Evolutionary conservation across 768 basidiomycete genomes (phyloP), one percentile per base, ranked within the genome.

Genomic region (Sporobolomyces phaffii): DNA sequence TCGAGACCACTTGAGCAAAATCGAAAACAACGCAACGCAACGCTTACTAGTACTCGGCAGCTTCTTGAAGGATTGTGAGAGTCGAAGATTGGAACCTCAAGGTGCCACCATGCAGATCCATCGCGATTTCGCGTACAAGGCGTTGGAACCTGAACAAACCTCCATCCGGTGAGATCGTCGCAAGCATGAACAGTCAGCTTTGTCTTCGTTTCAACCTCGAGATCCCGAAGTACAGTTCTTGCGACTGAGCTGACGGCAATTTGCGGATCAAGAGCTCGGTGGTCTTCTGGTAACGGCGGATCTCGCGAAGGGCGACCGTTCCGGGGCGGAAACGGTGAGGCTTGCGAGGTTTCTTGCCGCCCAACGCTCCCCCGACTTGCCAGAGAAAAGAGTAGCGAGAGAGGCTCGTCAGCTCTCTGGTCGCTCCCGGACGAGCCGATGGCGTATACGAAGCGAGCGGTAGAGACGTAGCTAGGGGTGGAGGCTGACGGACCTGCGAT

Each of bases 51-150:
- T 81, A 80, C 76, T 82, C 82, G 36, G 81, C 79, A 33, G 82
- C 81, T 75, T 82, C 82, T 75, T 82, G 82, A 52, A 82, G 78
- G 47, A 80, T 80, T 74, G 78, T 75, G 63, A 82, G 79, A 69
- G 81, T 80, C 28, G 78, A 79, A 10, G 79, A 80, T 71, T 82
- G 81, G 78, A 80, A 81, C 63, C 79, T 73, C 56, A 82, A 79
- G 51, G 83, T 80, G 64, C 77, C 76, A 49, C 76, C 78, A 80
- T 86, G 86, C 82, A 86, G 85, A 78, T 87, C 85, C 78, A 86
- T 85, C 48, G 86, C 85, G 73, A 87, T 88, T 76, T 88, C 86
- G 78, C 86, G 84, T 62, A 87, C 86, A 62, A 87, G 82, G 69
- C 86, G 83, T 78, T 86, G 85, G 44, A 20, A 24, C 44, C 44